These are phyloP conservation scores for Torulaspora delbrueckii DNA, from an alignment of 805 yeast genomes.

Conservation along the genomic window DNA sequence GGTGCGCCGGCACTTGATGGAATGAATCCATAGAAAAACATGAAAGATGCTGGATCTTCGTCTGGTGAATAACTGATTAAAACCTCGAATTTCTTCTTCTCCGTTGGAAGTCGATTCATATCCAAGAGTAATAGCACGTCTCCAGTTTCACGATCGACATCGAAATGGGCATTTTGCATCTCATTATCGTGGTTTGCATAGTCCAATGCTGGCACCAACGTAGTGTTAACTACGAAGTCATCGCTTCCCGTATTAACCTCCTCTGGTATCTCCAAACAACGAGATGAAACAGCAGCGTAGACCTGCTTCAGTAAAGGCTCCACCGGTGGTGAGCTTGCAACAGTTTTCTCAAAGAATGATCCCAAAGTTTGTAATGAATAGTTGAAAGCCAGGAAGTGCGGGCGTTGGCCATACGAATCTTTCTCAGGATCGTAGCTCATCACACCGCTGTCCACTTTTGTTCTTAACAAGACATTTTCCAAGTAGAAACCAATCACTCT, in stretches of 20 bases:
- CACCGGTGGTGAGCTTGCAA: neutral
- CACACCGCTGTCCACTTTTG: slow-evolving; percentile 13
- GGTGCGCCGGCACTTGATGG: too few relatives aligned
- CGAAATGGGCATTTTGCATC: slow-evolving; percentile 52
- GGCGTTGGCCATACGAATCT: slow-evolving; percentile 18
- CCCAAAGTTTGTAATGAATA: slow-evolving; percentile 1
- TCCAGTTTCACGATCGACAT: slow-evolving; percentile 43
- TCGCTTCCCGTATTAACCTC: slow-evolving; percentile 27
- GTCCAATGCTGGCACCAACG: slow-evolving; percentile 63
- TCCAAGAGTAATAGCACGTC: slow-evolving; percentile 42
- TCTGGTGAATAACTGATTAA: slow-evolving; percentile 43
- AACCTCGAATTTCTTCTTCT: slow-evolving; percentile 32
- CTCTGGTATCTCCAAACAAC: slow-evolving; percentile 63
- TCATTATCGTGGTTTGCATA: slow-evolving; percentile 57
- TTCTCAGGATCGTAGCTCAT: slow-evolving; percentile 6
- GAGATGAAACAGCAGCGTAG: slow-evolving; percentile 49
- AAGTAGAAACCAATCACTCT: slow-evolving; percentile 17
- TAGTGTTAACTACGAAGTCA: slow-evolving; percentile 45
- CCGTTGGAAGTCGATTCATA: slow-evolving; percentile 2
- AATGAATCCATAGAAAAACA: slow-evolving; percentile 44
- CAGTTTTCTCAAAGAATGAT: slow-evolving; percentile 1
- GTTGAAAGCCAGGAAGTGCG: neutral
- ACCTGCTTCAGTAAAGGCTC: slow-evolving; percentile 17
- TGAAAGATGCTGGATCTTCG: slow-evolving; percentile 41
- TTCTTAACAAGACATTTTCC: slow-evolving; percentile 19